phyloP scores from a whole-genome alignment of 257 asterid genomes.

The Solanum megistacrolobum region DNA sequence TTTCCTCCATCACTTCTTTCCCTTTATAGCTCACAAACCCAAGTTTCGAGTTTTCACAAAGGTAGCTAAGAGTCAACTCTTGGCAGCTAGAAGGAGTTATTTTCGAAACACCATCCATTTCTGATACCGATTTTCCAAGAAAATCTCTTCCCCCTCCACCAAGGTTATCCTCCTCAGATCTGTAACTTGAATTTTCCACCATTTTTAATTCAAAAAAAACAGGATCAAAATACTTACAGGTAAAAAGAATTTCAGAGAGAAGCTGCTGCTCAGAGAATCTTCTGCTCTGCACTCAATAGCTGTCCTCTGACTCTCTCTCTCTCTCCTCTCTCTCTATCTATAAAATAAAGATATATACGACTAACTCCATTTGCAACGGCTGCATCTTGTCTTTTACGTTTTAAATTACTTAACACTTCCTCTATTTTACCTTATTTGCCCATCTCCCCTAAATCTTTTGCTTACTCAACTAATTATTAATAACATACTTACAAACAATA shows the following conservation, averaged over 20 bases:
- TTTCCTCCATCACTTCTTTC: background rate
- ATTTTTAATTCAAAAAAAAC: background rate
- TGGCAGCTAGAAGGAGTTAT: background rate
- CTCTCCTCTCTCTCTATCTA: background rate
- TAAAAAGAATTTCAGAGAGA: background rate
- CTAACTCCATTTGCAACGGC: background rate
- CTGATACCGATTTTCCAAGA: background rate
- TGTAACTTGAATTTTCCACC: background rate
- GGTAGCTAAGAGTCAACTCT: constrained; percentile 5
- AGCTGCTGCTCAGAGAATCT: background rate
- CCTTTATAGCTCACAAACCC: background rate
- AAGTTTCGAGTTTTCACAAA: constrained; percentile 1
- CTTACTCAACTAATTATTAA: background rate
- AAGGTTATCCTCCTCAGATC: background rate
- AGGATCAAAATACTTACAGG: background rate
- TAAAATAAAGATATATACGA: background rate
- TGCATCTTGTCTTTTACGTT: background rate
- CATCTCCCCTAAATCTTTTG: background rate
- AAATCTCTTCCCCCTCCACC: background rate
- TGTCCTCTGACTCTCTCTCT: background rate
- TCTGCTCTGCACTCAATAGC: background rate
- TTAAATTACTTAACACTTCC: background rate
- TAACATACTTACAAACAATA: background rate
- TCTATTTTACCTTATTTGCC: background rate
- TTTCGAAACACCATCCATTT: background rate